Base-by-base conservation (phyloP, 345 rosid species). In the Melaleuca quinquenervia region DNA sequence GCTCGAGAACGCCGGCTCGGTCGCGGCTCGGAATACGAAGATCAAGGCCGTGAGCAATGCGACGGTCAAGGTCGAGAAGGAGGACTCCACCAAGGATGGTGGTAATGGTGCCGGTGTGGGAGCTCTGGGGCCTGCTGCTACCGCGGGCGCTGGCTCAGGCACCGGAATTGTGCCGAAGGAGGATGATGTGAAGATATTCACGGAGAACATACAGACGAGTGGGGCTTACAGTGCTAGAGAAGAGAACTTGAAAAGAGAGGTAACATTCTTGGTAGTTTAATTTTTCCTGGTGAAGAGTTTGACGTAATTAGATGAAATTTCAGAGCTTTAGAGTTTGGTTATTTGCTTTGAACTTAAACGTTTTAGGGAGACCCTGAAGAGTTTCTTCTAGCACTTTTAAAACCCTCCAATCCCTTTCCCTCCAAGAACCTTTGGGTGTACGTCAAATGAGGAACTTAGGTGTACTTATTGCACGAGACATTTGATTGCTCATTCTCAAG, bases 181-280 rank as follows among this genome's bases (percentile, higher is more conserved):
- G 85, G 99, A 94, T 74, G 89, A 94, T 26, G 93, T 90, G 85
- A 95, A 95, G 94, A 92, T 94, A 88, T 91, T 95, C 90, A 94
- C 99, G 1, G 99, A 96, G 89, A 96, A 96, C 91, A 84, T 96
- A 75, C 99, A 98, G 95, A 94, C 98, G 11, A 94, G 97, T 82
- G 99, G 99, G 5, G 99, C 99, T 87, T 98, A 98, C 88, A 94
- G 95, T 87, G 98, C 98, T 3, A 93, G 99, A 90, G 99, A 98
- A 92, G 99, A 96, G 91, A 88, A 87, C 89, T 90, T 98, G 91
- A 98, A 93, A 89, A 90, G 94, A 91, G 99, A 98, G 95, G 99
- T 95, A 70, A 74, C 80, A 10, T 70, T 36, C 80, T 36, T 1
- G 48, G 80, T 20, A 70, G 80, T 70, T 70, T 70, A 22, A 82